Conservation (phyloP, 129 eudicot genomes). For the Sambucus nigra region DNA sequence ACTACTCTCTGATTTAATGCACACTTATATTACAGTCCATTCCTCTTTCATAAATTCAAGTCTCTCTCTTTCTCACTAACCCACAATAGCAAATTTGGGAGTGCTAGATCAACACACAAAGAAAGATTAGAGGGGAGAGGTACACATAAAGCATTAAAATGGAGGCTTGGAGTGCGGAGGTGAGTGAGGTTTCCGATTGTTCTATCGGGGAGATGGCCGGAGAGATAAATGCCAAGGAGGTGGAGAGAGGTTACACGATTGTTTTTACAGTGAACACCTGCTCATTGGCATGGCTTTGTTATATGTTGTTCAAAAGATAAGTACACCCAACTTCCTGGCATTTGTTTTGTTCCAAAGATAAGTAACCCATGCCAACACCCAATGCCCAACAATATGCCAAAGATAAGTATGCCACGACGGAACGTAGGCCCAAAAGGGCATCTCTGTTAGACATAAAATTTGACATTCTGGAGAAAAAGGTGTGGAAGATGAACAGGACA, state of each 20-base stretch:
- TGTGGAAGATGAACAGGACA: neutral
- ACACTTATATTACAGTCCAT: too few relatives aligned
- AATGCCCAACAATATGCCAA: too few relatives aligned
- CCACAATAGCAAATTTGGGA: too few relatives aligned
- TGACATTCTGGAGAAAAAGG: slow-evolving; percentile 17
- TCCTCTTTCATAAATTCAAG: too few relatives aligned
- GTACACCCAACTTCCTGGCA: too few relatives aligned
- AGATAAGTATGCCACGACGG: slow-evolving; percentile 22
- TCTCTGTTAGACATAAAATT: slow-evolving; percentile 17
- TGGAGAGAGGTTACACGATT: slow-evolving; percentile 21
- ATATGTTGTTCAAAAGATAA: slow-evolving; percentile 17
- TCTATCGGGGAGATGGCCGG: slow-evolving; percentile 19
- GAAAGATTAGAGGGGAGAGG: slow-evolving; percentile 25
- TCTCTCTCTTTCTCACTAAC: too few relatives aligned
- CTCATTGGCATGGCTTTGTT: slow-evolving; percentile 22
- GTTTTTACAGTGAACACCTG: slow-evolving; percentile 22
- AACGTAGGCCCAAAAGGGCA: slow-evolving; percentile 28
- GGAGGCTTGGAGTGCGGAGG: slow-evolving; percentile 31
- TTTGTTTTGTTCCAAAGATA: too few relatives aligned
- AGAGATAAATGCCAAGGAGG: slow-evolving; percentile 24
- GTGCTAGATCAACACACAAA: slow-evolving; percentile 14
- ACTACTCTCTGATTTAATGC: too few relatives aligned
- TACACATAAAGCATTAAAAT: slow-evolving; percentile 29
- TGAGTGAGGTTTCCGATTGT: slow-evolving; percentile 24
- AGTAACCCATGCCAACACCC: too few relatives aligned